Evolutionary conservation across 371 early-diverging fungal species (phyloP).

Genomic region (Rhizopus sp.): DNA sequence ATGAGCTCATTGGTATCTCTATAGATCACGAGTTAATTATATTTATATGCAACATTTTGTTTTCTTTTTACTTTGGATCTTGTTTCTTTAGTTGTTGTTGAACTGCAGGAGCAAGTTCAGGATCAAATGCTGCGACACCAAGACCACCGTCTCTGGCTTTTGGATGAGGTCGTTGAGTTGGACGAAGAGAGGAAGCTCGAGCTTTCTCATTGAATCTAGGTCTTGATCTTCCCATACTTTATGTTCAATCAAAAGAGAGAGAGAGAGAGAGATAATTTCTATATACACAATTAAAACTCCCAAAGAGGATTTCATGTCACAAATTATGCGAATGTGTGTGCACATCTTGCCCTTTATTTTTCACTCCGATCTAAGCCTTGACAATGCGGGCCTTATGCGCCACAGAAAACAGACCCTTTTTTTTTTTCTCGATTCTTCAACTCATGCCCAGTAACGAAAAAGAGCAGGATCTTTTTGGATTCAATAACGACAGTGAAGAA

Average conservation of each 20-base stretch:
- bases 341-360: not conserved
- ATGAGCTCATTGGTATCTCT: conserved; percentile 41
- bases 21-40: not conserved
- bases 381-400: conserved; percentile 2
- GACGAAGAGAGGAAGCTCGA: conserved; percentile 47
- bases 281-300: not conserved
- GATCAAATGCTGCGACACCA: conserved; percentile 13
- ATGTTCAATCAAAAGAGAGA: conserved; percentile 4
- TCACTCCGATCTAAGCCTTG: conserved; percentile 5
- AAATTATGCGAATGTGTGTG: not conserved
- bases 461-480: conserved; percentile 40
- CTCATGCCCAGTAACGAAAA: conserved; percentile 24
- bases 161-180: conserved; percentile 50
- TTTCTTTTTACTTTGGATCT: conserved; percentile 9
- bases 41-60: not conserved
- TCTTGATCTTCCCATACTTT: conserved; percentile 59
- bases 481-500: conserved; percentile 33
- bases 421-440: conserved; percentile 1
- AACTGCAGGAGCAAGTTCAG: not conserved
- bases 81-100: conserved; percentile 4
- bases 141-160: conserved; percentile 58
- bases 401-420: conserved; percentile 10
- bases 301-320: conserved; percentile 9
- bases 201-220: conserved; percentile 64
- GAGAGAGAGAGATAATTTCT: not conserved